Conservation (phyloP, 2,329 filamentous ascomycete species). For the Verticillium klebahnii region DNA sequence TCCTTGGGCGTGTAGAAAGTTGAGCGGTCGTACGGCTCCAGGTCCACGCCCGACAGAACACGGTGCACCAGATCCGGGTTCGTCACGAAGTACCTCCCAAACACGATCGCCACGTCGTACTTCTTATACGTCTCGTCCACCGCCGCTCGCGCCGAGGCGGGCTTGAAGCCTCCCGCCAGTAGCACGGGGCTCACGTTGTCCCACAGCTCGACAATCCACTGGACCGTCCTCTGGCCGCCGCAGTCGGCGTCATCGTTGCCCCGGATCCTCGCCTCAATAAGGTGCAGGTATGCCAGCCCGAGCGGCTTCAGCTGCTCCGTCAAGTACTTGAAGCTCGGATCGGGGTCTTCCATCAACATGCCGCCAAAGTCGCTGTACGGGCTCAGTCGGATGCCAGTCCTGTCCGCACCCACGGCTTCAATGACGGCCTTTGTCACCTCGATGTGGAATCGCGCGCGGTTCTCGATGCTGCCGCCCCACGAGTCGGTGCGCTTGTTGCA, state of each 20-base stretch:
- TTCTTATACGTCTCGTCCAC: slow-evolving; percentile 19
- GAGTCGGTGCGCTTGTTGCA: slow-evolving; percentile 47
- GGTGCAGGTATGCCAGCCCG: slow-evolving; percentile 51
- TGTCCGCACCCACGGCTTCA: slow-evolving; percentile 41
- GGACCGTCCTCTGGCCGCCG: slow-evolving; percentile 7
- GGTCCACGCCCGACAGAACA: slow-evolving; percentile 18
- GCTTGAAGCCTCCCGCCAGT: slow-evolving; percentile 24
- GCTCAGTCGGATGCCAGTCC: slow-evolving; percentile 48
- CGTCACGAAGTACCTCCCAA: slow-evolving; percentile 28
- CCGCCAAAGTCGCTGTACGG: slow-evolving; percentile 55
- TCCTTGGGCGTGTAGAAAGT: slow-evolving; percentile 21
- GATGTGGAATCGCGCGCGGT: slow-evolving; percentile 44
- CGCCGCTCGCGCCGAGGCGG: slow-evolving; percentile 16
- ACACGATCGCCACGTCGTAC: slow-evolving; percentile 20
- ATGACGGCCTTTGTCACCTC: slow-evolving; percentile 41
- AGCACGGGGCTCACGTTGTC: slow-evolving; percentile 23
- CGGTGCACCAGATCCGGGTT: slow-evolving; percentile 28
- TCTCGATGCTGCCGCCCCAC: slow-evolving; percentile 51
- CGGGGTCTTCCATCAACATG: slow-evolving; percentile 55
- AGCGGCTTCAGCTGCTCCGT: slow-evolving; percentile 45
- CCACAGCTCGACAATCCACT: slow-evolving; percentile 26
- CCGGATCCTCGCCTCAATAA: slow-evolving; percentile 51
- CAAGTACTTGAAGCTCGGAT: slow-evolving; percentile 54
- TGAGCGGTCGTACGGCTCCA: slow-evolving; percentile 21
- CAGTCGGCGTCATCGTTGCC: slow-evolving; percentile 33